Percentiles rank a stretch among this genome's conserved stretches.
phyloP scores from a whole-genome alignment of 2,329 filamentous ascomycete genomes.

The Fusarium armeniacum region DNA sequence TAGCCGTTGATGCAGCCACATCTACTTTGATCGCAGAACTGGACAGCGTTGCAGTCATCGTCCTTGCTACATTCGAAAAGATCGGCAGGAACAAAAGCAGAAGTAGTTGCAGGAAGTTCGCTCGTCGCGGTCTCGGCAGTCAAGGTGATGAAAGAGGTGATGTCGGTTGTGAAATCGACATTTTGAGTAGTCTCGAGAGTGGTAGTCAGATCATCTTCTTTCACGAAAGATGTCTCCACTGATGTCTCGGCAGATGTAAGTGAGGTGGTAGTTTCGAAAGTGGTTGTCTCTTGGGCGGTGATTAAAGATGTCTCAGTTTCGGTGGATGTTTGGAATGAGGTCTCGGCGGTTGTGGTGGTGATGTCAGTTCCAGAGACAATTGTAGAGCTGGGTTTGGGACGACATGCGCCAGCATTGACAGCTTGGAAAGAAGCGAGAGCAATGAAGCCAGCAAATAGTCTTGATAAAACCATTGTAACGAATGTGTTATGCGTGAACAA shows the following conservation, averaged over 20 bases:
- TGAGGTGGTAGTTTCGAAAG: not conserved
- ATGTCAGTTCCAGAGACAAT: not conserved
- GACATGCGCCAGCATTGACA: slow-evolving; percentile 9
- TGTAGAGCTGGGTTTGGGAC: slow-evolving; percentile 1
- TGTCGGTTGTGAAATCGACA: slow-evolving; percentile 2
- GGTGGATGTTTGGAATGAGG: not conserved
- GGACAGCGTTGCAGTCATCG: not conserved
- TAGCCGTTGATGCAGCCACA: not conserved
- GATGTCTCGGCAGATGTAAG: slow-evolving; percentile 7
- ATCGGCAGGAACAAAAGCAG: not conserved
- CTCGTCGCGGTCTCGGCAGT: not conserved
- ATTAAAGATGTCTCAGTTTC: not conserved
- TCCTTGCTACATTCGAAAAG: not conserved
- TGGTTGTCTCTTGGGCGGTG: not conserved
- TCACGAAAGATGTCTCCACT: not conserved
- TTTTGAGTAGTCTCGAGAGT: not conserved
- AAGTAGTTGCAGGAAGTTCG: not conserved
- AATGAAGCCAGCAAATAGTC: not conserved
- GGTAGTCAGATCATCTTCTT: slow-evolving; percentile 1
- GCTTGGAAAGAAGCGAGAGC: slow-evolving; percentile 2
- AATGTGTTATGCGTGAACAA: not conserved
- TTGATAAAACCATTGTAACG: slow-evolving; percentile 5
- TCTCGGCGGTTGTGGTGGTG: not conserved
- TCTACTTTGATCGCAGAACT: not conserved
- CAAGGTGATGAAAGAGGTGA: slow-evolving; percentile 9